Base-by-base conservation (phyloP, 2,329 filamentous ascomycete species). In the Parafenestella ontariensis region DNA sequence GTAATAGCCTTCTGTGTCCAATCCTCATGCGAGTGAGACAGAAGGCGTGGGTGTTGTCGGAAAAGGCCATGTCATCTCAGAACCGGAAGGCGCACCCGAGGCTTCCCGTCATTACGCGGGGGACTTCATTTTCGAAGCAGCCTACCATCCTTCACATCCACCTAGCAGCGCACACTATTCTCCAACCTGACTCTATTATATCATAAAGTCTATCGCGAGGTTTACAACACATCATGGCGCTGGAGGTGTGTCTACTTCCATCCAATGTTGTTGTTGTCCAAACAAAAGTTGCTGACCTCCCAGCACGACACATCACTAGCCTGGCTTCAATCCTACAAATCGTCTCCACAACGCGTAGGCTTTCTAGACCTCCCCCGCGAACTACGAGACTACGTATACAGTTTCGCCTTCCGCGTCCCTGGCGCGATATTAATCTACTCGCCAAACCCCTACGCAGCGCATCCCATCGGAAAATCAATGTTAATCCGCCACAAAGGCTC, bases 291-390 rank as follows among this genome's bases (percentile, higher is more conserved):
- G 42, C 46, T 56, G 24, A 56, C 23, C 13, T 26, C 31, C 8
- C 47, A 56, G 56, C 40, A 24, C 34, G 21, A 43, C 13, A n/a
- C 44, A 3, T 49, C 50, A 3, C 52, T 62, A 13, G 46, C 54
- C 26, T 71, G 68, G 70, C 31, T 41, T 29, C 56, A 60, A 33
- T 72, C 70, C 1, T 46, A 40, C 17, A 69, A 52, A 20, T 41
- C 44, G 13, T 44, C 50, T 4, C 15, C 29, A 11, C 52, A 39
- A 7, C 3, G 31, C 18, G 40, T 61, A 1, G 59, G 69, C 33
- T 70, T 74, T 37, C 51, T 74, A 3, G 70, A 74, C 45, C 60
- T 74, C 1, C 70, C 71, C 2, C 64, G 66, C n/a, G 71, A 74
- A 40, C 46, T 74, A 5, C 54, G 71, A 18, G 68, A 73, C 42